Percentiles rank a stretch among this genome's conserved stretches.
These are phyloP conservation scores for Ceratobasidium sp. DNA, from an alignment of 1,284 basidiomycete genomes.

Conservation along the genomic window DNA sequence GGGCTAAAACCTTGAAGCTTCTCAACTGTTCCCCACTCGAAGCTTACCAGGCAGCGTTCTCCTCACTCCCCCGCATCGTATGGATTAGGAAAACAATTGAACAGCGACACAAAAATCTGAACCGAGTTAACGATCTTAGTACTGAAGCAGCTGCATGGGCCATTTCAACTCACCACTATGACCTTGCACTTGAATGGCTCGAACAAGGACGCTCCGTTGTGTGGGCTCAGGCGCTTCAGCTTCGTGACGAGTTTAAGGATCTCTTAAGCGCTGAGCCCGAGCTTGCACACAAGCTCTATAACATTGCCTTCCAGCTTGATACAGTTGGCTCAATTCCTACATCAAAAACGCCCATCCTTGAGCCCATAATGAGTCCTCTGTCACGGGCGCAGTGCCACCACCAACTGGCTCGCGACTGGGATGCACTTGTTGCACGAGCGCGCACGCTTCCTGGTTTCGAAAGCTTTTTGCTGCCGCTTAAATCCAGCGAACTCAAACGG, in stretches of 20 bases:
- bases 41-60: conserved; percentile 13
- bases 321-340: background rate
- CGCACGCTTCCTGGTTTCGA: conserved; percentile 26
- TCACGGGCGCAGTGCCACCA: background rate
- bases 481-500: conserved; percentile 40
- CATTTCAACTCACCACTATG: background rate
- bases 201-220: conserved; percentile 40
- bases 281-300: conserved; percentile 11
- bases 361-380: too few relatives aligned
- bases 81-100: conserved; percentile 16
- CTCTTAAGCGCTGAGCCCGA: conserved; percentile 4
- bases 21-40: background rate
- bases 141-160: conserved; percentile 30
- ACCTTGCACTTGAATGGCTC: conserved; percentile 39
- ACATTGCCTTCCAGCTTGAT: conserved; percentile 22
- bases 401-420: conserved; percentile 27
- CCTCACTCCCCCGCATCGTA: conserved; percentile 23
- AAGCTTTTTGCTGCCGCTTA: conserved; percentile 41
- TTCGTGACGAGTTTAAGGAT: conserved; percentile 28
- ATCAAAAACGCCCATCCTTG: too few relatives aligned
- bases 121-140: too few relatives aligned
- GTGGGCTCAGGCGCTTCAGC: conserved; percentile 32
- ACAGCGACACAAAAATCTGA: background rate
- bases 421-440: conserved; percentile 21
- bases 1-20: background rate